Base-by-base conservation (phyloP, 345 rosid genomes). In the Populus davidiana region DNA sequence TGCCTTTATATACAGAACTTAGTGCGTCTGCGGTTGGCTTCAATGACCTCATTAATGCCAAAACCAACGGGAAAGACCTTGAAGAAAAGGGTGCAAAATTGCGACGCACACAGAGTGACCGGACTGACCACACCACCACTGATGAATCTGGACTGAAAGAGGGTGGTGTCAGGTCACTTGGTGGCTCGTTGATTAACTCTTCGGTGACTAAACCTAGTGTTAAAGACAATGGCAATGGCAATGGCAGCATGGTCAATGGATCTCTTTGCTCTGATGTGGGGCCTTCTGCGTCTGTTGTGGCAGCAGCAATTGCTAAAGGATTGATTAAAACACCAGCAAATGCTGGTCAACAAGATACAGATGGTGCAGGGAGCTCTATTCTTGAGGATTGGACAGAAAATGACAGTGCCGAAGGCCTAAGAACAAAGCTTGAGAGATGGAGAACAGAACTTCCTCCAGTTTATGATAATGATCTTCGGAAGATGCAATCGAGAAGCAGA, bases 241-340 rank as follows among this genome's bases (percentile, higher is more conserved):
- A 83, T 2, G 90, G 88, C 2, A 89, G 94, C 81, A 72, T 86
- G 87, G 87, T 91, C 72, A 91, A 89, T 33, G 97, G 84, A 4
- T 90, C 94, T 6, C 70, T 82, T 27, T 87, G 90, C 52, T 87
- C 90, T 0, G 97, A 94, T 56, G 89, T 96, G 12, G 99, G 98
- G 23, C 99, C 99, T 0, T 96, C 99, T 0, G 97, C 98, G 5
- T 96, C 99, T 11, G 86, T 96, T 1, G 99, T 96, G 23, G 99
- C 98, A 12, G 97, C 95, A 0, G 98, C 99, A 10, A 96, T 94
- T 20, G 97, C 99, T 0, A 89, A 86, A 47, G 99, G 98, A 29
- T 78, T 96, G 83, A 90, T 87, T 8, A 88, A 69, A 86, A 23
- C 83, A 33, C 79, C 94, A 0, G 85, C 54, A 13, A 73, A 65